Evolutionary conservation across 1,284 basidiomycete genomes (phyloP), one percentile per base, ranked within the genome.

Genomic region (Grifola frondosa): DNA sequence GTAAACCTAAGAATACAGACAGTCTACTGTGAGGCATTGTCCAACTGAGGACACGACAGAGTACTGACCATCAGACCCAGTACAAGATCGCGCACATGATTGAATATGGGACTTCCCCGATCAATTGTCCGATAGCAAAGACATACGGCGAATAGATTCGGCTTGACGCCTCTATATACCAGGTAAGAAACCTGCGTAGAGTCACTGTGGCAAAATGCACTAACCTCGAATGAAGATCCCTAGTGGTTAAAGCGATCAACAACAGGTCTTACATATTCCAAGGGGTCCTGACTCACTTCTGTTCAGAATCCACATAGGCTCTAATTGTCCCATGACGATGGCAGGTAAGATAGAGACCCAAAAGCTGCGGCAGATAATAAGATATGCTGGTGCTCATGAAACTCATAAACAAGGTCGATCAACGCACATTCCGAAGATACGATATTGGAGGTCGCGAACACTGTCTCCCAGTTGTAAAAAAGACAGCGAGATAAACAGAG

Each of bases 221-320:
- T 16, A 48, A 67, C 83, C 83, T 63, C 88, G 77, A 49, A 88
- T 78, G 63, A 85, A 86, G 26, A 77, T 80, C 42, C 67, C 65
- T 69, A 33, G 9, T 39, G 16, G 19, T 11, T 16, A 50, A 6
- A 43, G 24, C 20, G n/a, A 24, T n/a, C n/a, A 32, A 15, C 46
- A 13, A 44, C 12, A 25, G 34, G 46, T 20, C 10, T 16, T 22
- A 13, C 13, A 23, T 9, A 31, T 24, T 36, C 6, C 16, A 33
- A 24, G 19, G 30, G 15, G 10, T 22, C 16, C 35, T 22, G 21
- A 65, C 73, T 45, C 56, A 73, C 81, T 72, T 63, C 91, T 73
- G 48, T 88, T 88, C 66, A 84, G 73, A 58, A 96, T 88, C 73
- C 91, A 96, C 69, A 90, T 67, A 0, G 92, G 91, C 65, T 92